phyloP scores from a whole-genome alignment of 768 basidiomycete species.

The Suillus subaureus region DNA sequence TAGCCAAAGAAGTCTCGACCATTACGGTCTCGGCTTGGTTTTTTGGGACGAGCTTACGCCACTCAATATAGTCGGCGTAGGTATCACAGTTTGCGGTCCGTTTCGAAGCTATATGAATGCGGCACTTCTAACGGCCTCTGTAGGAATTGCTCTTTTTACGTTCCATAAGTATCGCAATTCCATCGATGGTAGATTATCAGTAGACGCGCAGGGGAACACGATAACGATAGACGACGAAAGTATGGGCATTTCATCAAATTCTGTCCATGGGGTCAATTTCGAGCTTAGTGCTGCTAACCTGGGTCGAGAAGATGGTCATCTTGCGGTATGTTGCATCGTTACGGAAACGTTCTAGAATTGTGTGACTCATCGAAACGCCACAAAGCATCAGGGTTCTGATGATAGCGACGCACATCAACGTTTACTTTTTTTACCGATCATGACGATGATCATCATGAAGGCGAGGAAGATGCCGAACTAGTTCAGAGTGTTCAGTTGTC shows the following conservation, averaged over 20 bases:
- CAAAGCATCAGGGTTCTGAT: slow-evolving; percentile 19
- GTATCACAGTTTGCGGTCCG: slow-evolving; percentile 87
- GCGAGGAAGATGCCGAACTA: slow-evolving; percentile 44
- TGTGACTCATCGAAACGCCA: slow-evolving; percentile 8
- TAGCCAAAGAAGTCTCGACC: slow-evolving; percentile 97
- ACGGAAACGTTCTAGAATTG: neutral
- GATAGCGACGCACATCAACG: slow-evolving; percentile 26
- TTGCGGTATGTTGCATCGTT: slow-evolving; percentile 2
- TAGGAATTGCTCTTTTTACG: slow-evolving; percentile 92
- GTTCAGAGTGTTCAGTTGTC: slow-evolving; percentile 43
- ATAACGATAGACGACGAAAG: slow-evolving; percentile 51
- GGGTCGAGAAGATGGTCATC: neutral
- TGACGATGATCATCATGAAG: slow-evolving; percentile 28
- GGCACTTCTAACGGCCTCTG: neutral
- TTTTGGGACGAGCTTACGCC: slow-evolving; percentile 93
- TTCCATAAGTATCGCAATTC: slow-evolving; percentile 95
- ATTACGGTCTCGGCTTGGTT: slow-evolving; percentile 92
- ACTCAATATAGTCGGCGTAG: slow-evolving; percentile 88
- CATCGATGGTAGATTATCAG: slow-evolving; percentile 65
- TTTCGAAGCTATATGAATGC: slow-evolving; percentile 11
- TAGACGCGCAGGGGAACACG: slow-evolving; percentile 79
- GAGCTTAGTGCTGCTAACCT: slow-evolving; percentile 38
- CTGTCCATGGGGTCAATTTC: slow-evolving; percentile 22
- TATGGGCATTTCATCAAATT: slow-evolving; percentile 22
- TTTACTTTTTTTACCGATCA: slow-evolving; percentile 43